These are phyloP conservation scores for Paramecium caudatum DNA, from an alignment of 73 alveolate genomes.

Conservation along the genomic window DNA sequence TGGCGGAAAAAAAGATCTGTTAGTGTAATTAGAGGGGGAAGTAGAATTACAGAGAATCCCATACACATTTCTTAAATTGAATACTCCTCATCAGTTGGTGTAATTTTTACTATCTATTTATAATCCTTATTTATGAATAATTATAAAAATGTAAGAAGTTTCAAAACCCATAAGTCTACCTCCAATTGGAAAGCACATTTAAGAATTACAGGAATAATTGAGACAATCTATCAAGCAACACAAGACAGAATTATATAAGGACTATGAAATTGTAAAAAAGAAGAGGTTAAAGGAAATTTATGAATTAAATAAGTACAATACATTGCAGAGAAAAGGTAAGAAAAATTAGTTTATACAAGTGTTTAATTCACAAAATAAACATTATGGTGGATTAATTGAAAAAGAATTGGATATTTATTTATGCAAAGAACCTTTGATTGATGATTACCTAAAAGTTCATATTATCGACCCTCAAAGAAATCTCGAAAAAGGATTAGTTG, in stretches of 20 bases:
- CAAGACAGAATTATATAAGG: not conserved
- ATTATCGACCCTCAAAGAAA: slow-evolving; percentile 41
- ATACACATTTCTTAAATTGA: not conserved
- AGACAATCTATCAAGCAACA: not conserved
- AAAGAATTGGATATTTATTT: slow-evolving; percentile 55
- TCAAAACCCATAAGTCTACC: not conserved
- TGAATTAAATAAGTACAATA: slow-evolving; percentile 30
- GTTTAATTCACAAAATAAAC: slow-evolving; percentile 27
- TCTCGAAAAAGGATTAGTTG: slow-evolving; percentile 40
- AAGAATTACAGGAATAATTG: not conserved
- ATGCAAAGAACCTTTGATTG: slow-evolving; percentile 56
- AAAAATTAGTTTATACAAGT: not conserved
- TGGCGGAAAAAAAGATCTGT: not conserved
- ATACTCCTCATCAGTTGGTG: not conserved
- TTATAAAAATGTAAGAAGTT: not conserved
- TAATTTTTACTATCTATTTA: slow-evolving; percentile 29
- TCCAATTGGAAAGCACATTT: not conserved
- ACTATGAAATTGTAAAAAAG: slow-evolving; percentile 12
- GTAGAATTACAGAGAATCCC: not conserved
- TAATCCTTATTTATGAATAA: slow-evolving; percentile 24
- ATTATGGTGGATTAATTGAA: slow-evolving; percentile 20
- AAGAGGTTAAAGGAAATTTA: slow-evolving; percentile 19
- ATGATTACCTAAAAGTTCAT: slow-evolving; percentile 30
- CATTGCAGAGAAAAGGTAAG: not conserved
- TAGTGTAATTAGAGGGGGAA: slow-evolving; percentile 19